Conservation (phyloP, 257 asterid genomes). For the Salvia rosmarinus region DNA sequence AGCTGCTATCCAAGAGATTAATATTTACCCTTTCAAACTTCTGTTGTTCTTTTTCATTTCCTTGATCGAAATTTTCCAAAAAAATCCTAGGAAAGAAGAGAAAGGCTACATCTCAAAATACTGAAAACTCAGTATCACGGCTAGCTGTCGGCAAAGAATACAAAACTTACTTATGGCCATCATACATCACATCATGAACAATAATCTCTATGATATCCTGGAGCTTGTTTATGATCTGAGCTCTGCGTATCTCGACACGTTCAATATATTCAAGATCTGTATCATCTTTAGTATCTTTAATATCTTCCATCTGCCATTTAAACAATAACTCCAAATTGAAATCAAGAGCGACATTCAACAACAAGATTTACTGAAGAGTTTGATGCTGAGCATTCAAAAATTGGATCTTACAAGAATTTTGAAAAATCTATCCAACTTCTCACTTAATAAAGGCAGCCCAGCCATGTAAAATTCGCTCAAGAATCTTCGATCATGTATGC, state of each 20-base stretch:
- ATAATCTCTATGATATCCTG: conserved; percentile 94
- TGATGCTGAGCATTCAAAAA: conserved; percentile 25
- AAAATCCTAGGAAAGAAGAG: conserved; percentile 53
- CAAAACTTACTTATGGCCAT: conserved; percentile 68
- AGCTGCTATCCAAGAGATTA: conserved; percentile 47
- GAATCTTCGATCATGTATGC: conserved; percentile 57
- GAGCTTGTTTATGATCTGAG: conserved; percentile 74
- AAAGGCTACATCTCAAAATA: conserved; percentile 30
- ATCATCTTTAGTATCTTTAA: too few species aligned
- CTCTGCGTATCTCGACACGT: conserved; percentile 43
- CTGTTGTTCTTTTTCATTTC: conserved; percentile 63
- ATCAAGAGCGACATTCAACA: conserved; percentile 19
- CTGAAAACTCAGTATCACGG: conserved; percentile 27
- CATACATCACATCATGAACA: conserved; percentile 78
- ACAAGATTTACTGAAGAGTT: conserved; percentile 18
- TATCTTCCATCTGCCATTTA: conserved; percentile 56
- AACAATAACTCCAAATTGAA: conserved; percentile 24
- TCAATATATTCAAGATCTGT: too few species aligned
- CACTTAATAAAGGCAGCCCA: conserved; percentile 78
- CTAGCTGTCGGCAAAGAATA: conserved; percentile 23
- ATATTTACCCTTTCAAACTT: conserved; percentile 67
- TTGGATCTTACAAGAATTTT: conserved; percentile 59
- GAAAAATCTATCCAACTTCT: conserved; percentile 76
- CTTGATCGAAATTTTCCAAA: conserved; percentile 47
- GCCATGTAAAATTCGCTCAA: conserved; percentile 66